Conservation (phyloP, 2,329 filamentous ascomycete species). For the Diaporthe vaccinii region DNA sequence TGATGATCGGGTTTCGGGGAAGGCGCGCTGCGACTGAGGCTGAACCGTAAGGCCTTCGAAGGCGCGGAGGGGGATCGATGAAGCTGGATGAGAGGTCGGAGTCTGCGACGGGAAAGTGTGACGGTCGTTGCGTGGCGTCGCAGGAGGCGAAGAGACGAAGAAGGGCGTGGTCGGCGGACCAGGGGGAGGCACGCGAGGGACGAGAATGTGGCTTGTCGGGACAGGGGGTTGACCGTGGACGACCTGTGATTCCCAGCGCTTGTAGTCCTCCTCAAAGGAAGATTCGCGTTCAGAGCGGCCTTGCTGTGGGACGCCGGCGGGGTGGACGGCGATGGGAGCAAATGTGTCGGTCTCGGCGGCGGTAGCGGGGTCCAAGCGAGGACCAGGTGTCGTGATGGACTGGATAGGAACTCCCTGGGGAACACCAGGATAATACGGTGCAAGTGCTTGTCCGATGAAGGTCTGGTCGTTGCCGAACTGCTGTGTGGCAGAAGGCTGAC, state of each 20-base stretch:
- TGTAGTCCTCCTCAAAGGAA: slow-evolving; percentile 19
- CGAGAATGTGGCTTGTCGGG: slow-evolving; percentile 17
- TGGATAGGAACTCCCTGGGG: background rate
- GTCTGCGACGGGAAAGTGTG: background rate
- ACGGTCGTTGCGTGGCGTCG: background rate
- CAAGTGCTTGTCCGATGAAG: background rate
- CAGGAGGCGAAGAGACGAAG: slow-evolving; percentile 21
- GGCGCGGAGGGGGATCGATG: background rate
- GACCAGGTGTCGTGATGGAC: background rate
- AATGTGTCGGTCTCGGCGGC: background rate
- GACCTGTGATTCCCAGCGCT: slow-evolving; percentile 23
- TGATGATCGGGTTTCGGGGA: background rate
- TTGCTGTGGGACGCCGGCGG: slow-evolving; percentile 45
- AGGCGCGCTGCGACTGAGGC: background rate
- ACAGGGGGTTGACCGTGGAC: background rate
- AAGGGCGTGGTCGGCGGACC: slow-evolving; percentile 7
- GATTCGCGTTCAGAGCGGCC: slow-evolving; percentile 5
- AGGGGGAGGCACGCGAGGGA: slow-evolving; percentile 19
- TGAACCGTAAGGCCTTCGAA: background rate
- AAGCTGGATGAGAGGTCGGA: background rate
- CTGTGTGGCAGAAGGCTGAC: background rate
- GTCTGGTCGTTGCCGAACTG: background rate
- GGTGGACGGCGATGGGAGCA: slow-evolving; percentile 45
- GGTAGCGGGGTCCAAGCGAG: background rate
- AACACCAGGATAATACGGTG: background rate